Percentiles rank a stretch among this genome's conserved stretches.
Evolutionary conservation across 306 rosid species (phyloP).

Genomic region (Elaeagnus macrophylla): DNA sequence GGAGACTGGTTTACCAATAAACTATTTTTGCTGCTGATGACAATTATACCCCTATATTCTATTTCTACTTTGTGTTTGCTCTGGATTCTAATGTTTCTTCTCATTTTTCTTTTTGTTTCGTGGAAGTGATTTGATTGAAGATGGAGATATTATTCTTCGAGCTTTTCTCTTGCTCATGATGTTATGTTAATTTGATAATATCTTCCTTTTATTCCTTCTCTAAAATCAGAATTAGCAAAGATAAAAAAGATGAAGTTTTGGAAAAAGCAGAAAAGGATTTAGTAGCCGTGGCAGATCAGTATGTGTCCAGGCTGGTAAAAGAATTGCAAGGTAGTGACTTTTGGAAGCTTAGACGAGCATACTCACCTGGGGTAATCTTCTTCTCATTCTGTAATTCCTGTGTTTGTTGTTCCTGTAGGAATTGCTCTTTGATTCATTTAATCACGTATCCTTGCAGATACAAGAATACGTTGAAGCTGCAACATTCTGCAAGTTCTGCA

Average conservation of each 20-base stretch:
- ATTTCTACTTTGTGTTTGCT: not conserved
- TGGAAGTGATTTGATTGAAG: not conserved
- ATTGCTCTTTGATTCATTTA: slow-evolving; percentile 19
- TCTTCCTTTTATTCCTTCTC: slow-evolving; percentile 5
- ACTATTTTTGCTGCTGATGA: no score
- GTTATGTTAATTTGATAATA: not conserved
- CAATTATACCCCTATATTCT: not conserved
- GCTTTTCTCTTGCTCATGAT: no score
- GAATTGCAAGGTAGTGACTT: slow-evolving; percentile 89
- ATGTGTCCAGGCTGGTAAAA: slow-evolving; percentile 48
- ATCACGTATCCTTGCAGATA: slow-evolving; percentile 41
- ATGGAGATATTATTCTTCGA: not conserved
- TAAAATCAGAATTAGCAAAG: slow-evolving; percentile 61
- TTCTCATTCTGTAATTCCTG: slow-evolving; percentile 16
- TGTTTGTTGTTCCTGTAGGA: not conserved
- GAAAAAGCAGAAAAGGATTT: slow-evolving; percentile 90
- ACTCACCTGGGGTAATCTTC: slow-evolving; percentile 82
- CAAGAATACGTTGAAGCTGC: slow-evolving; percentile 97
- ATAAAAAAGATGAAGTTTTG: slow-evolving; percentile 69
- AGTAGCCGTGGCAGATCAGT: slow-evolving; percentile 51
- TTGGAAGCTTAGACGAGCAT: slow-evolving; percentile 96
- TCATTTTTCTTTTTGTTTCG: not conserved
- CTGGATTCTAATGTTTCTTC: not conserved
- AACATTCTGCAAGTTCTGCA: slow-evolving; percentile 78
- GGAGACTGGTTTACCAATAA: no score